Conservation (phyloP, 2,329 filamentous ascomycete species). For the Beauveria bassiana region DNA sequence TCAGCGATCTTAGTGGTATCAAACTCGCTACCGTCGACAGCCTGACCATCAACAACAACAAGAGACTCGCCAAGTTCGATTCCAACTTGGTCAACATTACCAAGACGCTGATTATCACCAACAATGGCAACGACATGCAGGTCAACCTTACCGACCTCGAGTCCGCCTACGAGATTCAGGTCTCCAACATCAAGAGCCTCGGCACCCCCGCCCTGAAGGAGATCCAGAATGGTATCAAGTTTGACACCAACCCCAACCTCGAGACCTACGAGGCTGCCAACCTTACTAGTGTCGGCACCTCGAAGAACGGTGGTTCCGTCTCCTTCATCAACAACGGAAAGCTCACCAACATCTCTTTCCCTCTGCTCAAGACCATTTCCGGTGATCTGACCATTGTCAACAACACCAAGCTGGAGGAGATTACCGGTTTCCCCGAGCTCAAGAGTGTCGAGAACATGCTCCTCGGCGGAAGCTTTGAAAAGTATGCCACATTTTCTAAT, state of each 20-base stretch:
- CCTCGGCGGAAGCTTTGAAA: constrained; percentile 73
- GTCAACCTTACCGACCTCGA: constrained; percentile 71
- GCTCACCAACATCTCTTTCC: constrained; percentile 69
- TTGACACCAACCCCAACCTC: constrained; percentile 70
- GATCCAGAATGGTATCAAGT: constrained; percentile 73
- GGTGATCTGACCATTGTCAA: constrained; percentile 83
- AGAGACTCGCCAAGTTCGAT: constrained; percentile 64
- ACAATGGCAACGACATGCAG: constrained; percentile 68
- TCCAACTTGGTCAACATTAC: constrained; percentile 73
- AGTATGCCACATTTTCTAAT: constrained; percentile 48
- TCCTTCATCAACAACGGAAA: constrained; percentile 56
- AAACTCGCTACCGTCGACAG: constrained; percentile 64
- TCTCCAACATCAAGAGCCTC: constrained; percentile 70
- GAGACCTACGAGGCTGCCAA: constrained; percentile 55
- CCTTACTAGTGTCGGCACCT: constrained; percentile 56
- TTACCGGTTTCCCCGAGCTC: constrained; percentile 63
- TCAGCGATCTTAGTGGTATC: constrained; percentile 72
- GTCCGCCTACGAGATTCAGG: constrained; percentile 43
- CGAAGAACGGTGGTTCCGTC: constrained; percentile 25
- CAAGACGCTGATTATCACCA: constrained; percentile 61
- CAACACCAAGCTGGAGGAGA: constrained; percentile 65
- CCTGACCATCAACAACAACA: constrained; percentile 88
- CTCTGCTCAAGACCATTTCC: constrained; percentile 56
- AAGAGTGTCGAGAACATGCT: constrained; percentile 69
- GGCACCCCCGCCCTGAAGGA: constrained; percentile 62